Evolutionary conservation across 371 early-diverging fungal genomes (phyloP), one percentile per base, ranked within the genome.

Genomic region (Actinomortierella ambigua): DNA sequence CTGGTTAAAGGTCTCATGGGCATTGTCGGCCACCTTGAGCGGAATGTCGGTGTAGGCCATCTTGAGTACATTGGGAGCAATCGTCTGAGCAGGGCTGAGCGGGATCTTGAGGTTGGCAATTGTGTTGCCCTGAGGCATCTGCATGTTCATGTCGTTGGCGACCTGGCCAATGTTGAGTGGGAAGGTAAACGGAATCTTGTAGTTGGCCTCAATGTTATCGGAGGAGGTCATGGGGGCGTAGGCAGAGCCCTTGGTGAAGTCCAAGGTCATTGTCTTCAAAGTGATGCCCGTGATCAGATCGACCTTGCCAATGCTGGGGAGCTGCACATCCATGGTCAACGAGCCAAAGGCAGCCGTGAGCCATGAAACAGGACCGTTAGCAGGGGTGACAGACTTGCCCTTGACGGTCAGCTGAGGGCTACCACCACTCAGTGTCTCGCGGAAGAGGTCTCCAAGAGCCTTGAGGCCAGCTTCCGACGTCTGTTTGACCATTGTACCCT

Each of bases 171-270:
- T 69, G 65, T 69, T 69, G 55, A 82, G 62, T 43, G 85, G 83
- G 82, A 85, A 82, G 18, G 83, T 78, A 29, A 85, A 85, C 2
- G 87, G 85, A 61, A 69, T 82, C 63, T 85, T 69, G 56, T 81
- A 77, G 27, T 65, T 76, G 42, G 83, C 78, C 50, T 82, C 81
- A 42, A 82, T 78, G 51, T 78, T 53, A 50, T 69, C 77, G 18
- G 85, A 85, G 14, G 82, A 77, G 13, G 80, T 76, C 53, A 69
- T 59, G 47, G 84, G 79, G 47, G 69, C 69, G 69, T 83, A 85
- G 44, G 77, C 75, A 59, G 77, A 67, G 20, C 51, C 17, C 5
- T 79, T 79, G 26, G 85, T 86, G 55, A 85, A 85, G 59, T 83
- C 83, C 46, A 85, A 57, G 13, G 69, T 68, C 61, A 84, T 69